Evolutionary conservation across 306 rosid species (phyloP), one percentile per base, ranked within the genome.

Genomic region (Casuarina glauca): DNA sequence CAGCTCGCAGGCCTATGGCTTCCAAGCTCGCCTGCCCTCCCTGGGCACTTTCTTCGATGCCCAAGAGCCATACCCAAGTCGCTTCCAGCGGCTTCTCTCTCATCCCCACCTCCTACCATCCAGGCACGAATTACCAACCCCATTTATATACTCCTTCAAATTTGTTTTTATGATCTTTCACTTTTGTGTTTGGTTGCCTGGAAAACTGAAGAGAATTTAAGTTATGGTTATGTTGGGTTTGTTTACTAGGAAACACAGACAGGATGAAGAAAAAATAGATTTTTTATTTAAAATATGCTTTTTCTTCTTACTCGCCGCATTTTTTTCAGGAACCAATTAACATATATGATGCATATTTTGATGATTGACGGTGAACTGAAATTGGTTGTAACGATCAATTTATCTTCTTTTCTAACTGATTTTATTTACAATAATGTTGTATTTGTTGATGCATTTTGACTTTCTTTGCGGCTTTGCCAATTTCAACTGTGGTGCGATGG

Each of bases 71-170:
- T 16, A 42, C 50, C 35, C 84, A 88, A 77, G 80, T 74, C 79
- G 49, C 77, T 81, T 72, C 54, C 82, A 1, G 63, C 89, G 26
- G 55, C 88, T 36, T 73, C 88, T 26, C 82, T 85, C 72, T 82
- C 94, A 4, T 82, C 93, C 35, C 85, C 87, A 55, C 70, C 90
- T 66, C 74, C 94, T 74, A 81, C 92, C 70, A 82, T 89, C 73
- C 92, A 91, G 93, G 97, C 73, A 76, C 51, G 55, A 53, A 15
- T 60, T 49, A 20, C 72, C 45, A 74, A 67, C 44, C 66, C 26
- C 51, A 44, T 41, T 39, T 32, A 12, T 6, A 5, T 78, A 48
- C 4, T 68, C 49, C 12, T 54, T 57, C 9, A n/a, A 20, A 36
- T 81, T 81, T 74, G 19, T 6, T 70, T 26, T 13, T 15, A 2